These are phyloP conservation scores for Rhododendron williamsianum DNA, from an alignment of 148 eudicot species.

Conservation along the genomic window DNA sequence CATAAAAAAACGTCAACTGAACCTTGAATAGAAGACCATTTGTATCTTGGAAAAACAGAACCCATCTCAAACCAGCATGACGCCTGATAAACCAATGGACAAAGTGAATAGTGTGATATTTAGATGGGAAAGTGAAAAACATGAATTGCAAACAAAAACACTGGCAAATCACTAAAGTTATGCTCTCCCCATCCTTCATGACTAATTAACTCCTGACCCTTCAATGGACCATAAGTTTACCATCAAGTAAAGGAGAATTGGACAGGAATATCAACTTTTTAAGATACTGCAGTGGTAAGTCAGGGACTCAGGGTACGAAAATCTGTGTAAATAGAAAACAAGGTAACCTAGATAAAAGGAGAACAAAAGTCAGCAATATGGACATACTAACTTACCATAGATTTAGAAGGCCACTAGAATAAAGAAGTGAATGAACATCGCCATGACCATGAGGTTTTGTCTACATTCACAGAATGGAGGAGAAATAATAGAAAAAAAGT, in stretches of 20 bases:
- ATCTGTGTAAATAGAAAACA: conserved; percentile 6
- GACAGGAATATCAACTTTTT: background rate
- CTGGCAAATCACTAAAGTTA: background rate
- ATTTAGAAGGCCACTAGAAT: conserved; percentile 67
- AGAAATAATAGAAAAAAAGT: background rate
- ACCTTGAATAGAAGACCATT: conserved; percentile 99
- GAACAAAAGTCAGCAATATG: background rate
- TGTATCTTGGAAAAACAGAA: conserved; percentile 96
- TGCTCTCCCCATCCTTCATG: background rate
- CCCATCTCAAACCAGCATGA: conserved; percentile 87
- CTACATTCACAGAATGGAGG: conserved; percentile 27
- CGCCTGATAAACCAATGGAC: conserved; percentile 38
- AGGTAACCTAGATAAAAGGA: background rate
- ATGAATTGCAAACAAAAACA: conserved; percentile 8
- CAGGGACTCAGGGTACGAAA: background rate
- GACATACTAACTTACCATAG: conserved; percentile 44
- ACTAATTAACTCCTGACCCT: background rate
- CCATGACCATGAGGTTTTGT: conserved; percentile 99
- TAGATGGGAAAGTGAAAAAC: background rate
- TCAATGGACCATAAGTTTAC: background rate
- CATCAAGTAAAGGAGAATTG: background rate
- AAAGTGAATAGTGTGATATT: background rate
- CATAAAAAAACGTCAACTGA: conserved; percentile 12
- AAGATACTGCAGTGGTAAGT: background rate
- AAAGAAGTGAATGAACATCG: conserved; percentile 92